Base-by-base conservation (phyloP, 164 flowering plant species). In the Annona squamosa region DNA sequence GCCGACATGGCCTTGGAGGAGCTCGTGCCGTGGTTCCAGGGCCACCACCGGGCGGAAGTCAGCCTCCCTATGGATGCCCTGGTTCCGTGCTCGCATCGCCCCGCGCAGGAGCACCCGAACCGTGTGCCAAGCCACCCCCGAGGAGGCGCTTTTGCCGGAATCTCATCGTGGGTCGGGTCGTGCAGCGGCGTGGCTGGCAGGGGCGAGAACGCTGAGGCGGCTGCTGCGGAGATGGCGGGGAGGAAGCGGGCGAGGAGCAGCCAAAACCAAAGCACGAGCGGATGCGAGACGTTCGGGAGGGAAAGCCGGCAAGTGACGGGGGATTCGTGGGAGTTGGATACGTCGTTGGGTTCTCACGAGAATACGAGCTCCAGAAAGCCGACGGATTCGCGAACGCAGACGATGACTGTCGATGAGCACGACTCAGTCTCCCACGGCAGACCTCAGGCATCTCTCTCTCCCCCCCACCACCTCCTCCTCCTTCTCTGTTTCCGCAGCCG, bases 401-500 rank as follows among this genome's bases (percentile, higher is more conserved):
- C 86, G 1, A 71, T 79, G 12, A 75, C 79, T 66, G 67, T 73
- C 56, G 91, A 93, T 18, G 93, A 90, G 71, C 86, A 87, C 63
- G 93, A 89, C 77, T 89, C 90, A 1, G 87, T 84, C 73, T 85
- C 83, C 74, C 94, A 84, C 70, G 84, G 89, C 68, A 77, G 82
- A 71, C 75, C 87, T 12, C 82, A 79, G 90, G 90, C 48, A 81
- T 4, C 3, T 2, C 37, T 16, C 43, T 61, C 67, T 46, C 46
- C 17, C 47, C 43, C n/a, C 4, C 17, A n/a, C 19, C 4, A 18
- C 48, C 62, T 13, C 45, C 52, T 16, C 41, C 16, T 61, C 65
- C 18, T 3, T 62, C 56, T 71, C 45, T 42, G 19, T 65, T 26
- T n/a, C 46, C 12, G 47, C 5, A 3, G 62, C 41, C 1, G 3